A percentile compares a stretch with the other conserved stretches of the same genome.
Evolutionary conservation across 306 rosid species (phyloP).

Genomic region (Malus sieversii): DNA sequence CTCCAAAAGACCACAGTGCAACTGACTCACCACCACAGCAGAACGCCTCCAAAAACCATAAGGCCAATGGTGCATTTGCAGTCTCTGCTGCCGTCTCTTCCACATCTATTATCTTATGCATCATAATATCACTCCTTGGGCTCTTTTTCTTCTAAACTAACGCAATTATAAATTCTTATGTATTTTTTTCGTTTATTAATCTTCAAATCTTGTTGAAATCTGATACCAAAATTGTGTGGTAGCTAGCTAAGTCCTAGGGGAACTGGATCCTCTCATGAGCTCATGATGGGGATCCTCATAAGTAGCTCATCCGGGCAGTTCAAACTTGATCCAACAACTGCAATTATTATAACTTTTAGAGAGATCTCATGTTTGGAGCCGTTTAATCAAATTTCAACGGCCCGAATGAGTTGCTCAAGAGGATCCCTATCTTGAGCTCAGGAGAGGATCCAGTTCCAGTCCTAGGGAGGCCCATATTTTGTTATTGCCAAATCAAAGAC

Average conservation of each 20-base stretch:
- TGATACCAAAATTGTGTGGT: not conserved
- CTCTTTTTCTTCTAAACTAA: not conserved
- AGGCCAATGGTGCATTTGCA: constrained; percentile 13
- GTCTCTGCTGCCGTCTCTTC: constrained; percentile 3
- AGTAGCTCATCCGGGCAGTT: too few relatives aligned
- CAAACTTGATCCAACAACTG: too few relatives aligned
- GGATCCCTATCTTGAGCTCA: too few relatives aligned
- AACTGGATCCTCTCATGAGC: too few relatives aligned
- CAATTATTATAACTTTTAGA: too few relatives aligned
- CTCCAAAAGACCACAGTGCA: constrained; percentile 7
- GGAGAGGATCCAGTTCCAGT: too few relatives aligned
- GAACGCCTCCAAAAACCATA: not conserved
- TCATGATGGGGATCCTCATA: too few relatives aligned
- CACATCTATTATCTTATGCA: not conserved
- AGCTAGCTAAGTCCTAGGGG: not conserved
- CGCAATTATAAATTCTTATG: not conserved
- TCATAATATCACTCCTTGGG: not conserved
- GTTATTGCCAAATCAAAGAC: not conserved
- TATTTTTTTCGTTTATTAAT: not conserved
- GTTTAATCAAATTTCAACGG: too few relatives aligned
- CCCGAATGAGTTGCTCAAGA: too few relatives aligned
- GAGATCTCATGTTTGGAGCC: fast-evolving
- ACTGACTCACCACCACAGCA: not conserved
- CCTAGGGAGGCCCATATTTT: not conserved
- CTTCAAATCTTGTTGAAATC: not conserved